phyloP scores from a whole-genome alignment of 257 asterid species.

The Lycium barbarum region DNA sequence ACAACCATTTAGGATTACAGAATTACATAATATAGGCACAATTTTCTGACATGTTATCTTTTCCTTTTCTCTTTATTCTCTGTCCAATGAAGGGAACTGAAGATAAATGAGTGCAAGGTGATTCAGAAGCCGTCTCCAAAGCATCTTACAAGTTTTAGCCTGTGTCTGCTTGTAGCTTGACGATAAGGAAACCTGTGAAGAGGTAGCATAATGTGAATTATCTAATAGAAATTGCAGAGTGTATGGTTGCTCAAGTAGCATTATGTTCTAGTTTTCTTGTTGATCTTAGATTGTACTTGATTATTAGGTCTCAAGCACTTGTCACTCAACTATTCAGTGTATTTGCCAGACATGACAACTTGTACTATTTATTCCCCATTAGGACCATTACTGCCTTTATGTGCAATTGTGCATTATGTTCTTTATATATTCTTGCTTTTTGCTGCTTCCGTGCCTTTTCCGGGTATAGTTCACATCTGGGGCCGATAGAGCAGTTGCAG shows the following conservation, averaged over 20 bases:
- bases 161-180: conserved; percentile 10
- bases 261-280: neutral
- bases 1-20: conserved; percentile 6
- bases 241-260: neutral
- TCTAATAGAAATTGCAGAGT: neutral
- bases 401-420: neutral
- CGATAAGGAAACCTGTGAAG: conserved; percentile 7
- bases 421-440: neutral
- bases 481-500: neutral
- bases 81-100: conserved; percentile 14
- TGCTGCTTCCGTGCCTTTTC: neutral
- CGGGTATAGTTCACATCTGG: neutral
- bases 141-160: neutral
- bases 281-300: neutral
- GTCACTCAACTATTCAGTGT: neutral
- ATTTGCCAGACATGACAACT: neutral
- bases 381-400: neutral
- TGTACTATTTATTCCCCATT: neutral
- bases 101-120: neutral
- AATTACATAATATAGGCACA: neutral
- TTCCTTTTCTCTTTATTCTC: neutral
- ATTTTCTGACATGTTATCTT: neutral
- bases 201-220: conserved; percentile 15
- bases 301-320: neutral
- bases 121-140: neutral